phyloP scores from a whole-genome alignment of 2,329 filamentous ascomycete species.

The Trichoderma lentiforme region DNA sequence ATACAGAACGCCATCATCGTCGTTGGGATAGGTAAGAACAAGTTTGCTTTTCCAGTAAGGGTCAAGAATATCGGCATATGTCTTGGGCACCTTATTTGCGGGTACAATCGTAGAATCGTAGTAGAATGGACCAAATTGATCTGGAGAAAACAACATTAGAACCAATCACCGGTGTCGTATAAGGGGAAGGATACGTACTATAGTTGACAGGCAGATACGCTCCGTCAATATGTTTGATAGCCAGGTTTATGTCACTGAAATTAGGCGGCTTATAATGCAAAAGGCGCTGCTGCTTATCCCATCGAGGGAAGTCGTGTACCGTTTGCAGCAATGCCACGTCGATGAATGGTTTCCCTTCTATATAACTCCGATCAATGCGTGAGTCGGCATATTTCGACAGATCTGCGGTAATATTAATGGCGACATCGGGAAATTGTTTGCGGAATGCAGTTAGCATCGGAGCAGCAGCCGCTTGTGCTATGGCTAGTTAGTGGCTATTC shows the following conservation, averaged over 20 bases:
- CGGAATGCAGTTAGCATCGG: conserved; percentile 5
- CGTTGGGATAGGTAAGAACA: conserved; percentile 6
- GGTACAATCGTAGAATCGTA: background rate
- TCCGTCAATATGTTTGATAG: conserved; percentile 4
- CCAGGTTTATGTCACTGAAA: background rate
- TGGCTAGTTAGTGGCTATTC: background rate
- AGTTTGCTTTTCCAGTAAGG: conserved; percentile 5
- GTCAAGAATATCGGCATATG: background rate
- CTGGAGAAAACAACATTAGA: background rate
- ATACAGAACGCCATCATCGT: conserved; percentile 5
- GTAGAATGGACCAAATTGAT: conserved; percentile 13
- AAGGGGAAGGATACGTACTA: background rate
- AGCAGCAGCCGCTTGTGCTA: background rate
- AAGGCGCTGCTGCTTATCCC: conserved; percentile 3
- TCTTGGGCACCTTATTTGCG: background rate
- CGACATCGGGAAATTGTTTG: background rate
- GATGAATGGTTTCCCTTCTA: conserved; percentile 1
- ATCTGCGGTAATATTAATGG: conserved; percentile 8
- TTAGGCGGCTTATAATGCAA: conserved; percentile 11
- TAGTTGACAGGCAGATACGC: conserved; percentile 6
- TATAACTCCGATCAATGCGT: conserved; percentile 3
- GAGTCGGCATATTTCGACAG: conserved; percentile 10
- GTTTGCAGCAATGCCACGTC: conserved; percentile 5
- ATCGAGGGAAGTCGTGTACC: conserved; percentile 4
- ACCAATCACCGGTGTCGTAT: accelerated